These are phyloP conservation scores for Stenocarpella maydis DNA, from an alignment of 2,329 filamentous ascomycete species.

Conservation along the genomic window DNA sequence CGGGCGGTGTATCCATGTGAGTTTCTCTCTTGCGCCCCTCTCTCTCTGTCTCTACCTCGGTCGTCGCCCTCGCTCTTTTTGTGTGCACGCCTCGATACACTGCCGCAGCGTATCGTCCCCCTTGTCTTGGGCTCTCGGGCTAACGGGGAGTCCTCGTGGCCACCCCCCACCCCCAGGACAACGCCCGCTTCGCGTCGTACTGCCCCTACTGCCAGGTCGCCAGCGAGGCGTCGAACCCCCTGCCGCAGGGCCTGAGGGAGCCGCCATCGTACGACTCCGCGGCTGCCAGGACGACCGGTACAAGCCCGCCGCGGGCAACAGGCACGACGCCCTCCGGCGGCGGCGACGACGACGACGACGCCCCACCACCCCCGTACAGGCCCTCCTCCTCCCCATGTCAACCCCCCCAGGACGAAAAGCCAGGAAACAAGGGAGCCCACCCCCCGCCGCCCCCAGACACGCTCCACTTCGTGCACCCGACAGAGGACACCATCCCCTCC, in stretches of 20 bases:
- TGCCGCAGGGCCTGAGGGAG: conserved; percentile 70
- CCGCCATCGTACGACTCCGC: conserved; percentile 70
- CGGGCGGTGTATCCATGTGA: conserved; percentile 71
- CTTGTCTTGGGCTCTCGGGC: neutral
- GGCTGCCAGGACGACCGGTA: conserved; percentile 32
- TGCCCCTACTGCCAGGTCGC: conserved; percentile 83
- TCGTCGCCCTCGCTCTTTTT: fast-evolving
- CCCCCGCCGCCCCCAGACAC: conserved; percentile 60
- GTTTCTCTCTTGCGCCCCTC: conserved; percentile 36
- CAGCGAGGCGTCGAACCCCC: conserved; percentile 60
- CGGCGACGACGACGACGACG: conserved; percentile 19
- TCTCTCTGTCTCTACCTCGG: neutral
- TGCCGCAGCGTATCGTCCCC: no score
- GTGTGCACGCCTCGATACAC: no score
- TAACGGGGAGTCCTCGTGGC: no score
- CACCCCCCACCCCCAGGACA: no score
- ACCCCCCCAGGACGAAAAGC: neutral
- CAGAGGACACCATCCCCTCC: conserved; percentile 72
- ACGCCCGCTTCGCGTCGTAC: conserved; percentile 71
- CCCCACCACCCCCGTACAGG: conserved; percentile 1
- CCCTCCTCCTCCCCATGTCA: neutral
- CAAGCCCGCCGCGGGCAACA: conserved; percentile 33
- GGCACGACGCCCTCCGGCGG: no score
- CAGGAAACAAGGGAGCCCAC: neutral
- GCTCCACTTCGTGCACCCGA: conserved; percentile 77